Evolutionary conservation across 345 rosid species (phyloP).

Genomic region (Eucalyptus tenuipes): DNA sequence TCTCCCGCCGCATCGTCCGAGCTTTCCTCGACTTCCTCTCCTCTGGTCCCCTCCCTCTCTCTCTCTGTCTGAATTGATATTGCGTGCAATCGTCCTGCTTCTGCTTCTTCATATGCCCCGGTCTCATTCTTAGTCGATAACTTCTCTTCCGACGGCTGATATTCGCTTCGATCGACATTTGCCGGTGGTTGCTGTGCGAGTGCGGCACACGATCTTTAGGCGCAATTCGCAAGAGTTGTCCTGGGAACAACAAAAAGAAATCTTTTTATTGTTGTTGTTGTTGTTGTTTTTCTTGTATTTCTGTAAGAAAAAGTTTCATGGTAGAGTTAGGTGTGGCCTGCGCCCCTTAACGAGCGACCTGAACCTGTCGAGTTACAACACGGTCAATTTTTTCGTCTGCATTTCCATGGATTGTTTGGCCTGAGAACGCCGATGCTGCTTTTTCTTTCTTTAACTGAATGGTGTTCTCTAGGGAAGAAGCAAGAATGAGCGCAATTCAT

Average conservation of each 20-base stretch:
- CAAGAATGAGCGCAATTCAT: not conserved
- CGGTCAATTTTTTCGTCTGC: not conserved
- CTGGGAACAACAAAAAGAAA: not conserved
- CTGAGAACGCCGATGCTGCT: not conserved
- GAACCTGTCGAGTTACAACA: not conserved
- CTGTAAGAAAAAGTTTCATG: not conserved
- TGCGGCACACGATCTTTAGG: not conserved
- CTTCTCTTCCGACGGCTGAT: not conserved
- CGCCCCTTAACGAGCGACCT: not conserved
- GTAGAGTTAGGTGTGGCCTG: not conserved
- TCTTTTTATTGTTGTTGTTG: not conserved
- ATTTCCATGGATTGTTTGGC: not conserved
- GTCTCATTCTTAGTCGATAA: not conserved
- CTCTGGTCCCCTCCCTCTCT: constrained; percentile 32
- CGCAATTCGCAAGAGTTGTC: not conserved
- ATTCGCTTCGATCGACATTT: not conserved
- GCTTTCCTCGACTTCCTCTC: constrained; percentile 68
- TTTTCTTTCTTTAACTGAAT: not conserved
- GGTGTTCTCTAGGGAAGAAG: not conserved
- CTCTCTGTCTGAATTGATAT: not conserved
- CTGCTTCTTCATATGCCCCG: not conserved
- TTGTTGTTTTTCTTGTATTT: too few relatives aligned
- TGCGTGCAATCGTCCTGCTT: not conserved
- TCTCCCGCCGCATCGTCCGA: constrained; percentile 56
- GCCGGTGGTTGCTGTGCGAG: not conserved